Evolutionary conservation across 1,139 yeast species (phyloP).

Genomic region (Debaryomycetaceae sp.): DNA sequence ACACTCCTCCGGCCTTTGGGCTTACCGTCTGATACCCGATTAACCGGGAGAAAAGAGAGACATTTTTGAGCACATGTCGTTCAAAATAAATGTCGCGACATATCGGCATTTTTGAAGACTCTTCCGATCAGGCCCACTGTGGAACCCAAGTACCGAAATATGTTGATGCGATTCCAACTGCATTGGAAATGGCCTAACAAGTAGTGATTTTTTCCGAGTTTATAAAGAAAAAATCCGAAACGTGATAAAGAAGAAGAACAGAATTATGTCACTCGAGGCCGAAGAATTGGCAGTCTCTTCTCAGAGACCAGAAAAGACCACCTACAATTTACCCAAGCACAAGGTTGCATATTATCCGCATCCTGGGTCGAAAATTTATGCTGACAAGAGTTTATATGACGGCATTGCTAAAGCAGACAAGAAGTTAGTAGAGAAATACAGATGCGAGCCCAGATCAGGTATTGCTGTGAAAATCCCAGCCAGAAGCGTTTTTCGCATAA

Average conservation of each 20-base stretch:
- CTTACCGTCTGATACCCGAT: not conserved
- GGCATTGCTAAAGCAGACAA: conserved; percentile 41
- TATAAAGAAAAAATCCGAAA: too few species aligned
- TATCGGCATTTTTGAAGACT: not conserved
- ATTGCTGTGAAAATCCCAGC: conserved; percentile 61
- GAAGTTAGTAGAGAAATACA: conserved; percentile 31
- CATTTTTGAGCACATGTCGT: not conserved
- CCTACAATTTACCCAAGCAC: conserved; percentile 46
- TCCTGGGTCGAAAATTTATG: conserved; percentile 50
- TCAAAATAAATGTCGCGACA: not conserved
- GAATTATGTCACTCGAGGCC: conserved; percentile 3
- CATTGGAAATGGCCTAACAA: too few species aligned
- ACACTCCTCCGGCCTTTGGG: too few species aligned
- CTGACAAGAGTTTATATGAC: conserved; percentile 46
- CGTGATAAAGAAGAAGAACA: not conserved
- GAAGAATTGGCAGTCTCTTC: conserved; percentile 22
- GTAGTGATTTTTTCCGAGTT: too few species aligned
- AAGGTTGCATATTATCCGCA: conserved; percentile 58
- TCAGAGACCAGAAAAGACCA: conserved; percentile 38
- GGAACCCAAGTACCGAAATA: too few species aligned
- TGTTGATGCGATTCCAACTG: too few species aligned
- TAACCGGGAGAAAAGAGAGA: not conserved
- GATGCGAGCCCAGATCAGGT: conserved; percentile 54
- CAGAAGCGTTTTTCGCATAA: conserved; percentile 53
- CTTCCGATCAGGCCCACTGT: not conserved